Evolutionary conservation across 176 grass and related monocot genomes (phyloP), one percentile per base, ranked within the genome.

Genomic region (Chloris gayana): DNA sequence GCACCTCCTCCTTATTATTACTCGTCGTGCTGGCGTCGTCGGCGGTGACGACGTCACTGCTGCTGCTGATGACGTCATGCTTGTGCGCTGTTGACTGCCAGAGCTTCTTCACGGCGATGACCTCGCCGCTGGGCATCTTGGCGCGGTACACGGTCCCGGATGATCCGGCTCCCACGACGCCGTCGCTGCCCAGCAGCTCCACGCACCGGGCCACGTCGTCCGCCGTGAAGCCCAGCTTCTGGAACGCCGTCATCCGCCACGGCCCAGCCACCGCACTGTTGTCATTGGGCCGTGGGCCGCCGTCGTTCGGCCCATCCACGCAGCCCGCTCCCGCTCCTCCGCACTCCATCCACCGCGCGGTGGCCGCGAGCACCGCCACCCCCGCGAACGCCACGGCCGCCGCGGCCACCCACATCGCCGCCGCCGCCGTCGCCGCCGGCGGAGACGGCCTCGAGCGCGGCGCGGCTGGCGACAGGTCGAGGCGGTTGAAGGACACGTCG

Each of bases 41-140:
- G n/a, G n/a, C n/a, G n/a, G n/a, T 4, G 17, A 1, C 13, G 27
- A 29, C 32, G n/a, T 31, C 27, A 19, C 31, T 24, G 8, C 5
- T 15, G 67, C 59, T 64, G 60, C 75, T 72, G 27, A 7, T 6
- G 26, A 8, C 12, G 74, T 60, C 35, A 56, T 88, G 82, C 85
- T 94, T 88, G 10, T 89, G 72, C 42, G 80, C 74, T 54, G 84
- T 70, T 0, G 85, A 59, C 9, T 88, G 83, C 96, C 96, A 93
- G 4, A 99, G 92, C 76, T 93, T 95, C 70, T 99, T 99, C 21
- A 99, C 92, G 0, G 96, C 92, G 74, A 99, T 95, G 45, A 91
- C 87, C 27, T 95, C 88, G 41, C 96, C 90, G 73, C 24, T 79
- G 0, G 92, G 96, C 96, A 99, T 91, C 89, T 99, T 93, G 0